Percentiles rank a stretch among this genome's conserved stretches.
phyloP scores from a whole-genome alignment of 2,329 filamentous ascomycete genomes.

The Penicillium frequentans region DNA sequence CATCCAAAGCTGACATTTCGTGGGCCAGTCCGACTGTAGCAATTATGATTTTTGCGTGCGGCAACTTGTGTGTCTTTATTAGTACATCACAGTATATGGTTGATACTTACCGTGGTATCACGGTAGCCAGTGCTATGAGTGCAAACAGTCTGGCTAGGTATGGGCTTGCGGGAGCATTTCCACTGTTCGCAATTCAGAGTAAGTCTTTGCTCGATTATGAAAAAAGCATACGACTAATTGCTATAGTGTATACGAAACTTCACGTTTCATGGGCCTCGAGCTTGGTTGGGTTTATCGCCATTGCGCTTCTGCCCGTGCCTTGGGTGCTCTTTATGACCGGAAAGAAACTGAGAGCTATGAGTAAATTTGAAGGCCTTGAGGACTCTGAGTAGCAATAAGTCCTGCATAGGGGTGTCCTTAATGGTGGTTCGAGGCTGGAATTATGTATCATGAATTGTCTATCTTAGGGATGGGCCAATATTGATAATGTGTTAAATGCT shows the following conservation, averaged over 20 bases:
- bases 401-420: neutral
- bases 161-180: conserved; percentile 16
- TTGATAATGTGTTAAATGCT: too few relatives aligned
- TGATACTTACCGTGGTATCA: conserved; percentile 16
- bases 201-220: neutral
- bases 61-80: conserved; percentile 21
- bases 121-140: conserved; percentile 22
- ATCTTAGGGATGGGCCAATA: too few relatives aligned
- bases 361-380: conserved; percentile 12
- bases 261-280: conserved; percentile 62
- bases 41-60: conserved; percentile 19
- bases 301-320: conserved; percentile 44
- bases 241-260: conserved; percentile 58
- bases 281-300: conserved; percentile 57
- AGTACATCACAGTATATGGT: conserved; percentile 18
- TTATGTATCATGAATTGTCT: neutral
- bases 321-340: conserved; percentile 52
- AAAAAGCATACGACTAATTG: neutral
- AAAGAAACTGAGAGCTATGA: conserved; percentile 10
- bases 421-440: neutral
- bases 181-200: conserved; percentile 22
- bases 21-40: conserved; percentile 17
- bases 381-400: neutral
- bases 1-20: conserved; percentile 4
- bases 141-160: conserved; percentile 21